These are phyloP conservation scores for Cyclanthera cordifolia DNA, from an alignment of 306 rosid genomes.

Conservation along the genomic window DNA sequence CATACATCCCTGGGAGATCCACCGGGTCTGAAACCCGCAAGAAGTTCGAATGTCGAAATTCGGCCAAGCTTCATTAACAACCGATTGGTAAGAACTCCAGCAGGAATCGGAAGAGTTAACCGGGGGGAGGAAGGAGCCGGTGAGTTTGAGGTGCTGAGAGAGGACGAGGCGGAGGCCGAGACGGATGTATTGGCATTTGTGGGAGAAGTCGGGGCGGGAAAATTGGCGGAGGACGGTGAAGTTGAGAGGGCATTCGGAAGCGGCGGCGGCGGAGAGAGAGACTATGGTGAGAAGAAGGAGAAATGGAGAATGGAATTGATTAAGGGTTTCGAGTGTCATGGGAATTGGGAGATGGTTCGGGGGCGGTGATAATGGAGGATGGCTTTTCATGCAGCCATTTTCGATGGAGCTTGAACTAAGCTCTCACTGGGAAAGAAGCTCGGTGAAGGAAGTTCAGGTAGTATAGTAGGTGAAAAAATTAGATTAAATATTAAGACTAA, in stretches of 20 bases:
- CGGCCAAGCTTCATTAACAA: not conserved
- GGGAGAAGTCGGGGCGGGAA: not conserved
- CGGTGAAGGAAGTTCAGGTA: too few species aligned
- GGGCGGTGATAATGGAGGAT: too few species aligned
- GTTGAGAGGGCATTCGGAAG: constrained; percentile 47
- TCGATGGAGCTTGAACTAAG: too few species aligned
- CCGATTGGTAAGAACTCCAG: constrained; percentile 33
- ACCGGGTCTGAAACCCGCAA: constrained; percentile 38
- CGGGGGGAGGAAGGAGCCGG: constrained; percentile 38
- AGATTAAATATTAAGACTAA: too few species aligned
- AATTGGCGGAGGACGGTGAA: constrained; percentile 44
- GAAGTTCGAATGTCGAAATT: constrained; percentile 26
- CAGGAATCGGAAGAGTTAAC: constrained; percentile 33
- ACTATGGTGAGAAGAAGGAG: constrained; percentile 10
- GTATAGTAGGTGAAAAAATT: too few species aligned
- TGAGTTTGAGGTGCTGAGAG: constrained; percentile 47
- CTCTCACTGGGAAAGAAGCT: too few species aligned
- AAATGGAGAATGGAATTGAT: not conserved
- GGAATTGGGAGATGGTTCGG: not conserved
- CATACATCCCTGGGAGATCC: constrained; percentile 65
- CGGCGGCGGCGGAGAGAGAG: constrained; percentile 10
- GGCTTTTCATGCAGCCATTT: too few species aligned
- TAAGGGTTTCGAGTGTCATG: constrained; percentile 15
- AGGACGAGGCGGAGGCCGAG: constrained; percentile 55
- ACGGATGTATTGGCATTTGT: constrained; percentile 40